Evolutionary conservation across 2,329 filamentous ascomycete genomes (phyloP), one percentile per base, ranked within the genome.

Genomic region (Pestalotiopsis sp.): DNA sequence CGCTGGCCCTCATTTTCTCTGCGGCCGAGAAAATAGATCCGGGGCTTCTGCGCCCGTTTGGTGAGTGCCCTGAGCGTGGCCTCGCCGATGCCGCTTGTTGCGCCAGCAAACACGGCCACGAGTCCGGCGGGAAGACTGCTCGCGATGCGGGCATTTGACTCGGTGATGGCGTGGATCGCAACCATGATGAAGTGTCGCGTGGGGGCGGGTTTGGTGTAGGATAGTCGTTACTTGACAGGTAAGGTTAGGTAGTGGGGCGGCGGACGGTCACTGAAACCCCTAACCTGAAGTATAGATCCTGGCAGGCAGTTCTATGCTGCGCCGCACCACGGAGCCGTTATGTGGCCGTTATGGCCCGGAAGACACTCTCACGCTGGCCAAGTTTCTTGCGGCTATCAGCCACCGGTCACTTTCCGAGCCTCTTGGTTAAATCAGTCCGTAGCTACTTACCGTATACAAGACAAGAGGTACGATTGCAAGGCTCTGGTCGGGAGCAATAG

Each of bases 31-130:
- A 88, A 80, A 74, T 90, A 89, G 38, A 87, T 45, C 17, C 63
- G 41, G 14, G 87, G 86, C 1, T 72, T 74, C 2, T 71, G 68
- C 2, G 83, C 75, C 20, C 81, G 72, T 56, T 81, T 79, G 12
- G 81, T 80, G 56, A 88, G 84, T 25, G 81, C 75, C 65, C 82
- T 84, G 17, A 88, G 75, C 0, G 85, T 82, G 13, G 80, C 75
- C 69, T 85, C 79, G 7, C 86, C 86, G 58, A 89, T 87, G n/a
- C 87, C 87, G 49, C 81, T 82, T 4, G 86, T 89, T 36, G 83
- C 87, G 41, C 87, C 86, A 4, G 86, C 82, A 67, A 88, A 88
- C 31, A 87, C 81, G 59, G 82, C 84, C 3, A 85, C 81, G 4
- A 84, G 72, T 4, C 76, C 77, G 4, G 72, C 17, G 27, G 73